Evolutionary conservation across 2,329 filamentous ascomycete genomes (phyloP).

Genomic region (Fusarium sp.): DNA sequence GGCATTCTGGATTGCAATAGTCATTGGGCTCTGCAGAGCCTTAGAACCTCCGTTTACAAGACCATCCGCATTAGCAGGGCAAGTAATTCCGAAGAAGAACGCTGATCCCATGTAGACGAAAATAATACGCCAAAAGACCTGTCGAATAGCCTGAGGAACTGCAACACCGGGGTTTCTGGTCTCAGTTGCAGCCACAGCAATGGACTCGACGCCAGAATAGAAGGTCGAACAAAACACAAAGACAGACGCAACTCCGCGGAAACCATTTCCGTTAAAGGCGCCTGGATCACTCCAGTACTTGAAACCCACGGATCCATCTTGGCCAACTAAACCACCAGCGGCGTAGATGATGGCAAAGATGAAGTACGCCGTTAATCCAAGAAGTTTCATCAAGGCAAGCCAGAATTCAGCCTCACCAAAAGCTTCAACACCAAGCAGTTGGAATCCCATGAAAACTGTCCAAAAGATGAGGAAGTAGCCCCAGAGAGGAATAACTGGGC

Average conservation of each 20-base stretch:
- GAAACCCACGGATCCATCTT: slow-evolving; percentile 72
- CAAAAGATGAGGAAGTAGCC: slow-evolving; percentile 81
- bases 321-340: slow-evolving; percentile 72
- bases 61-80: slow-evolving; percentile 74
- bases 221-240: slow-evolving; percentile 78
- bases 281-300: slow-evolving; percentile 79
- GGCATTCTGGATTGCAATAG: slow-evolving; percentile 78
- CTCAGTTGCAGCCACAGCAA: slow-evolving; percentile 73
- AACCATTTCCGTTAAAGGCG: slow-evolving; percentile 74
- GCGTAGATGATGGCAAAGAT: slow-evolving; percentile 80
- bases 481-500: slow-evolving; percentile 70
- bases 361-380: slow-evolving; percentile 78
- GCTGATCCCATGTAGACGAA: slow-evolving; percentile 77
- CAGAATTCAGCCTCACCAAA: slow-evolving; percentile 87
- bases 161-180: slow-evolving; percentile 69
- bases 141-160: slow-evolving; percentile 69
- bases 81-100: slow-evolving; percentile 81
- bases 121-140: slow-evolving; percentile 72
- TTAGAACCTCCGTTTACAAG: slow-evolving; percentile 72
- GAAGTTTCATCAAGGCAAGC: slow-evolving; percentile 78
- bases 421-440: slow-evolving; percentile 77
- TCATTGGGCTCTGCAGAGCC: slow-evolving; percentile 79
- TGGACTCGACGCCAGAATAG: slow-evolving; percentile 74
- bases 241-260: slow-evolving; percentile 73
- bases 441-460: slow-evolving; percentile 76